Base-by-base conservation (phyloP, 805 yeast genomes). In the Cyberlindnera nakhonratchasimensis region DNA sequence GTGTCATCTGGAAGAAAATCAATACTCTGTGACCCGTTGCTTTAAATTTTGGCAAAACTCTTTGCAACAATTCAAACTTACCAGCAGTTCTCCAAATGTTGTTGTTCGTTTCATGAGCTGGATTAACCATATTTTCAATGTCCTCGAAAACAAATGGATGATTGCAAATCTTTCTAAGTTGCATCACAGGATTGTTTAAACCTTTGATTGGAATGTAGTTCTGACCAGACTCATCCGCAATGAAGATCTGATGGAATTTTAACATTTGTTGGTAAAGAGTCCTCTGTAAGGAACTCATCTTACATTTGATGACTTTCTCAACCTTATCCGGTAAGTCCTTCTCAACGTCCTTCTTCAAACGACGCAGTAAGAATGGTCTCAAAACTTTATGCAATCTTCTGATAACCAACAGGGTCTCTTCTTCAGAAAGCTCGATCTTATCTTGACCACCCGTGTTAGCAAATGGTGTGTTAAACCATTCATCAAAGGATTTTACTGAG, bases 391-490 rank as follows among this genome's bases (percentile, higher is more conserved):
- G 95, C 61, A 86, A 74, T 77, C 95, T 80, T 69, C 93, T 71
- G 56, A 86, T 86, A 42, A 86, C 79, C 70, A 86, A 75, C 45
- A 86, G 69, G 25, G 86, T 79, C 64, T 86, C 95, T 81, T 86
- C 95, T 74, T 86, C 95, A 0, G 88, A 80, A 49, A 86, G 70
- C 48, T 81, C 93, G 39, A 86, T 72, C 61, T 82, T 82, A 54
- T 86, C 95, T 61, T 83, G 91, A 13, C 80, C 71, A 44, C 95
- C 95, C 14, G 93, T 80, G 50, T 83, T 85, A 4, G 90, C 91
- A 65, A 86, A 86, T 6, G 95, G 95, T 0, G 95, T 86, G 57
- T 86, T 86, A 59, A 86, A 86, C 95, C 95, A 86, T 58, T 86
- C 95, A 58, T 86, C 93, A 58, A 86, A 86, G 7, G 91, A 81